Evolutionary conservation across 1,284 basidiomycete genomes (phyloP).

Genomic region (Ganoderma resinaceum): DNA sequence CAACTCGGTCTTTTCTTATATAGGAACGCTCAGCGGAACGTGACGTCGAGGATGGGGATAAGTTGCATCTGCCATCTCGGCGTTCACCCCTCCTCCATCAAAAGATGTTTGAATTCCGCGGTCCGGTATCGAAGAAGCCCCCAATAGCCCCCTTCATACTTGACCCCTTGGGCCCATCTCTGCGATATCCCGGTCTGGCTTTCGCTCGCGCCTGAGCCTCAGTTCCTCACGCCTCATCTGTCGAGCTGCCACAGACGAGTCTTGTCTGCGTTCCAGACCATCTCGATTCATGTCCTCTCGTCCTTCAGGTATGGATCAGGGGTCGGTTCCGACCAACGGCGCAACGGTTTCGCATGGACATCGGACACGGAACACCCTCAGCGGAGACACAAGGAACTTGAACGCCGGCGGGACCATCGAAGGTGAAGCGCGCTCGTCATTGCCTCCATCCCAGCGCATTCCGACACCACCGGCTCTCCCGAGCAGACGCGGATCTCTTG

Average conservation of each 20-base stretch:
- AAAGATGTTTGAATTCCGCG: conserved; percentile 34
- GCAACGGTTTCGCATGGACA: conserved; percentile 29
- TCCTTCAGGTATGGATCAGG: conserved; percentile 21
- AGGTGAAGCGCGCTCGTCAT: conserved; percentile 31
- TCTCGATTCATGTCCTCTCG: conserved; percentile 6
- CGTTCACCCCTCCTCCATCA: conserved; percentile 38
- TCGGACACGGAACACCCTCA: conserved; percentile 19
- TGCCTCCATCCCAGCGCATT: conserved; percentile 33
- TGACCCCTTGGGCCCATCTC: conserved; percentile 35
- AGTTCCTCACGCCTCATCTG: conserved; percentile 28
- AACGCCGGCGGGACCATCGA: conserved; percentile 22
- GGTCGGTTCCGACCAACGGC: conserved; percentile 23
- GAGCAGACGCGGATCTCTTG: conserved; percentile 32
- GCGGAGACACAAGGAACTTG: conserved; percentile 10
- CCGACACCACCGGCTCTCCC: conserved; percentile 38
- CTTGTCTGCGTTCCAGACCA: background rate
- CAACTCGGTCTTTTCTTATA: conserved; percentile 18
- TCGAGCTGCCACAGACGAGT: conserved; percentile 9
- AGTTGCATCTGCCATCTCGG: conserved; percentile 32
- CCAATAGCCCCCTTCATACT: conserved; percentile 35
- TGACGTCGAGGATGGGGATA: conserved; percentile 24
- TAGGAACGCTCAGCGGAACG: conserved; percentile 15
- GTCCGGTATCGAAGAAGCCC: conserved; percentile 33
- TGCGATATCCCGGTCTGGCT: conserved; percentile 39
- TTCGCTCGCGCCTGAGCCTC: conserved; percentile 32